phyloP scores from a whole-genome alignment of 202 grass and related monocot genomes.

The Elaeis oleifera region DNA sequence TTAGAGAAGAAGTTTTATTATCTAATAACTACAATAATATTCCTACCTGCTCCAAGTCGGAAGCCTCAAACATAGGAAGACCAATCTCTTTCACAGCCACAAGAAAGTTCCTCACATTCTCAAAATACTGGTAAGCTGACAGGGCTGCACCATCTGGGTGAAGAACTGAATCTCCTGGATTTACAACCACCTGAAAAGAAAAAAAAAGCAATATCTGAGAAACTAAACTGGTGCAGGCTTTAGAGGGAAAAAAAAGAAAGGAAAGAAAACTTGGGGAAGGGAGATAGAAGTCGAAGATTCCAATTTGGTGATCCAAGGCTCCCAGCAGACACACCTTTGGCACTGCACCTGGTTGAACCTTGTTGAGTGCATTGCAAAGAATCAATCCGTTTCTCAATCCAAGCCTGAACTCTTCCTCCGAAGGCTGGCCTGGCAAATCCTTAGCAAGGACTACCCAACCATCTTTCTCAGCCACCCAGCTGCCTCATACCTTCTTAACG shows the following conservation, averaged over 20 bases:
- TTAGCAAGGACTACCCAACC: conserved; percentile 67
- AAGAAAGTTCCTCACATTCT: conserved; percentile 99
- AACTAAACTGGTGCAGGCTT: no score
- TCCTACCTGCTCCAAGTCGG: conserved; percentile 92
- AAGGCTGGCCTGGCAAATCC: conserved; percentile 80
- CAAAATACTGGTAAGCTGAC: conserved; percentile 97
- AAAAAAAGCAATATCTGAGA: not conserved
- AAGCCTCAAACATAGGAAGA: conserved; percentile 82
- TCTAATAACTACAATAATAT: no score
- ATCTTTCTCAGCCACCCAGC: conserved; percentile 76
- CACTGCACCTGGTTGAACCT: conserved; percentile 81
- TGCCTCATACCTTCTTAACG: conserved; percentile 78
- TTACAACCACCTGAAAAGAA: conserved; percentile 69
- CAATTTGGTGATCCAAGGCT: not conserved
- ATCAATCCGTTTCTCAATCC: conserved; percentile 90
- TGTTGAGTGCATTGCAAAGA: conserved; percentile 92
- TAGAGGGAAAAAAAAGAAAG: not conserved
- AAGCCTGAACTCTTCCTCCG: conserved; percentile 93
- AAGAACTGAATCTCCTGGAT: conserved; percentile 75
- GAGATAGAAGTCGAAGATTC: no score
- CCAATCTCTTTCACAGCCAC: conserved; percentile 72
- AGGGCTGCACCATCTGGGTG: conserved; percentile 89
- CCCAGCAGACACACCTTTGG: conserved; percentile 41
- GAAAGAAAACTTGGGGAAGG: not conserved
- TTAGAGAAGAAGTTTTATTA: no score